Evolutionary conservation across 163 green algal species (phyloP), one percentile per base, ranked within the genome.

Genomic region (Coccomyxa subellipsoidea): DNA sequence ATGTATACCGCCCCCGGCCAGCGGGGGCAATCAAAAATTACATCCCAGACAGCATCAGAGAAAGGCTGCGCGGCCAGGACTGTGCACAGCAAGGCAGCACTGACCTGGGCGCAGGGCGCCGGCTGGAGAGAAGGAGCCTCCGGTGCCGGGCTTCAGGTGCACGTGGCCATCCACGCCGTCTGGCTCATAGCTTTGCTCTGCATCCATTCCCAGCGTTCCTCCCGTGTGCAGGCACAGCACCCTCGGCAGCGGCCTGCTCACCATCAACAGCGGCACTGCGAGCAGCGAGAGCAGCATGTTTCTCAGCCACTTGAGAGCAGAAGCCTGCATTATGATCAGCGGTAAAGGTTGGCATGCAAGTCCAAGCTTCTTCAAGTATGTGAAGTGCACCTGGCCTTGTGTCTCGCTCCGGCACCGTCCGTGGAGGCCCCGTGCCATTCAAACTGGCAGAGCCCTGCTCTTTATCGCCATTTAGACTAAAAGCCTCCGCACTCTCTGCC

Each of bases 171-270:
- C 83, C 10, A 70, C n/a, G 37, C 87, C 87, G 27, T 86, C 75
- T 34, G 81, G 54, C 38, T 91, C 79, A 54, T 80, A 93, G 0
- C 77, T 87, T 25, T 38, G 79, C 1, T 31, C 12, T 0, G 81
- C 70, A 71, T 91, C 85, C 88, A 90, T 90, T 27, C 86, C 84
- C 10, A 89, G 79, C 1, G 84, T 90, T 0, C 94, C 94, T 2
- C 92, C 94, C 9, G 92, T 96, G 87, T 98, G 94, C 27, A 98
- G 77, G 70, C 98, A 90, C 31, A 97, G 86, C 53, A 98, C 94
- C 0, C 88, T 84, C 0, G 94, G 94, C 66, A 98, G 83, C 7
- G 91, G 90, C 82, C 90, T 88, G 0, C 89, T 90, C 2, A 96
- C 75, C 76, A 85, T 82, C 10, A 85, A 72, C 4, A 85, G 54